Base-by-base conservation (phyloP, 257 asterid species). In the Solanum corneliomulleri region DNA sequence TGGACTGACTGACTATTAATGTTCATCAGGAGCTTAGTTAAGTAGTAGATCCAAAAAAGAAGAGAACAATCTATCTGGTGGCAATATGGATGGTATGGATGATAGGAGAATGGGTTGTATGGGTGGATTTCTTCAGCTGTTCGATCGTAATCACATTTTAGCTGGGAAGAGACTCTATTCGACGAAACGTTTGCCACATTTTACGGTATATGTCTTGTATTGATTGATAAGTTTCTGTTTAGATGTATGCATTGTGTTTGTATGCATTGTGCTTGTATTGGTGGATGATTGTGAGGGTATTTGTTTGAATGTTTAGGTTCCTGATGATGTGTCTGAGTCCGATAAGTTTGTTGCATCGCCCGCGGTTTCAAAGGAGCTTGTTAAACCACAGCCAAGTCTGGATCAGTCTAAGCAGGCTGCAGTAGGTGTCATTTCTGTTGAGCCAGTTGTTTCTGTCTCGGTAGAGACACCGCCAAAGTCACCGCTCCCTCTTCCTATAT, bases 91-190 rank as follows among this genome's bases (percentile, higher is more conserved):
- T 31, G 83, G 69, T 85, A 29, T 47, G 82, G 87, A 85, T 70
- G 87, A 85, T 70, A 85, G 87, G 25, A 70, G 76, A 45, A 93
- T 95, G 97, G 98, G 98, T 23, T 95, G 98, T 91, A 95, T 95
- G 96, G 88, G 97, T 49, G 96, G 98, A 47, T 94, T 95, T 83
- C 93, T 94, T 37, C 98, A 96, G 44, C 89, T 95, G 68, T 96
- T 96, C 68, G 95, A 96, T 88, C 98, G 99, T 87, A 94, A 93
- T 84, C 98, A 94, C 89, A 89, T 93, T 81, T 44, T 94, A 29
- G 84, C 95, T 86, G 93, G 92, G 5, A 95, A 94, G 88, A 91
- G 94, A 66, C 88, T 92, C 84, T 90, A 89, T 69, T 71, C 94
- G 72, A 69, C 96, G 85, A 92, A 92, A 86, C 96, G 98, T 87